These are phyloP conservation scores for Juncus inflexus DNA, from an alignment of 176 grass and related monocot species.

Conservation along the genomic window DNA sequence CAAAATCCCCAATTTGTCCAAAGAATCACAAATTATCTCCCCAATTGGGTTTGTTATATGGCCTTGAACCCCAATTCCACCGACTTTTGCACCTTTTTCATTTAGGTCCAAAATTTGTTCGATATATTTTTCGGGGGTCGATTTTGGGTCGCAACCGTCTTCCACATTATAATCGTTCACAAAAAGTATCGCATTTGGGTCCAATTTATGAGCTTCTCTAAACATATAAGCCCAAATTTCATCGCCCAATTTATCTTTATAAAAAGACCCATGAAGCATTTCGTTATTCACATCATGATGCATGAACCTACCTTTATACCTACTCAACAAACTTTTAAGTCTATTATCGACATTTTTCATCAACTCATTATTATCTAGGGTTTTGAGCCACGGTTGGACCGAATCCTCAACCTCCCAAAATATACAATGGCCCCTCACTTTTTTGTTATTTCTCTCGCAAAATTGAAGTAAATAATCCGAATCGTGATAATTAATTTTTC, in stretches of 20 bases:
- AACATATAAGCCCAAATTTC: constrained; percentile 98
- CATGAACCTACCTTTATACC: constrained; percentile 79
- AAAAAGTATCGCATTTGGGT: constrained; percentile 81
- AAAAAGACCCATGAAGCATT: constrained; percentile 98
- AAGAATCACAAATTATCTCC: constrained; percentile 80
- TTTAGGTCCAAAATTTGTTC: constrained; percentile 84
- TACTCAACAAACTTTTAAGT: constrained; percentile 55
- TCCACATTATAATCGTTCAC: constrained; percentile 97
- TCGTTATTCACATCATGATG: constrained; percentile 99
- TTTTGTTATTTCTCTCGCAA: constrained; percentile 70
- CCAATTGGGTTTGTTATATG: constrained; percentile 88
- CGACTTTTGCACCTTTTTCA: constrained; percentile 70
- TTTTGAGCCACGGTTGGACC: constrained; percentile 73
- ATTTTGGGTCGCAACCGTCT: constrained; percentile 88
- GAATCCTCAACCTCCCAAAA: constrained; percentile 93
- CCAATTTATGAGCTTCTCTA: constrained; percentile 73
- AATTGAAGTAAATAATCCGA: constrained; percentile 86
- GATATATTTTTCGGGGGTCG: constrained; percentile 69
- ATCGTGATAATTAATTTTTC: constrained; percentile 80
- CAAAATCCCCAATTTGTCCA: constrained; percentile 79
- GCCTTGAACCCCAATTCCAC: constrained; percentile 88
- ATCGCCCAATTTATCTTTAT: constrained; percentile 74
- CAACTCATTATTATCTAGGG: constrained; percentile 64
- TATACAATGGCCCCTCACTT: constrained; percentile 84
- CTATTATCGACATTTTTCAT: constrained; percentile 65